A percentile compares a stretch with the other conserved stretches of the same genome.
These are phyloP conservation scores for Pythium aquatile DNA, from an alignment of 352 stramenopile genomes.

Conservation along the genomic window DNA sequence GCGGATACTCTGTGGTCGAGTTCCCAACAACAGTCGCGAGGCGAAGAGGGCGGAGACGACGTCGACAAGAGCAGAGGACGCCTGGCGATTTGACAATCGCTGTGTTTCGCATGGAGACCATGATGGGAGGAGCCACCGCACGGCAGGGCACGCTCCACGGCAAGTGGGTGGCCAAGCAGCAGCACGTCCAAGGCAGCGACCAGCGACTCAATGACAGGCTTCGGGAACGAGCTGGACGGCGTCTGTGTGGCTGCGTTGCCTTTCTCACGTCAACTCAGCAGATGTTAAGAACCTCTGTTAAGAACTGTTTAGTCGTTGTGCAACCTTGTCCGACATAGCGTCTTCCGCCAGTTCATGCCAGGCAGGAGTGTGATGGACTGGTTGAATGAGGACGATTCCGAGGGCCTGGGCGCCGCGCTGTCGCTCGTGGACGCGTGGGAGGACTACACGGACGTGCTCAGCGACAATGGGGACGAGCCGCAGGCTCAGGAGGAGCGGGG, in stretches of 20 bases:
- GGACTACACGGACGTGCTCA: background rate
- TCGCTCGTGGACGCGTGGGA: background rate
- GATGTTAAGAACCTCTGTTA: too few species aligned
- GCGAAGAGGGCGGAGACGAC: background rate
- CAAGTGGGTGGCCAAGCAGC: conserved; percentile 8
- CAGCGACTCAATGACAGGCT: conserved; percentile 2
- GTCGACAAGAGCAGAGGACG: background rate
- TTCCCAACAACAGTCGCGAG: background rate
- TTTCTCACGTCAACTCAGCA: too few species aligned
- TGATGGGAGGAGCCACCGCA: background rate
- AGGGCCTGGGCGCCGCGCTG: background rate
- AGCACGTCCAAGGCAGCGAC: background rate
- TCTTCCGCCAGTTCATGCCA: too few species aligned
- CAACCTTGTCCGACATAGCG: too few species aligned
- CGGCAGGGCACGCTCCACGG: conserved; percentile 10
- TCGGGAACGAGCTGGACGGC: conserved; percentile 14
- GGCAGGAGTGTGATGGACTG: background rate
- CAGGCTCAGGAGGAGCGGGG: background rate
- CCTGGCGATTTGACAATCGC: background rate
- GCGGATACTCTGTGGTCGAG: background rate
- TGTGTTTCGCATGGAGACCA: background rate
- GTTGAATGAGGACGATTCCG: background rate
- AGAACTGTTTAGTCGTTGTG: too few species aligned
- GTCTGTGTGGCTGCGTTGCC: conserved; percentile 3
- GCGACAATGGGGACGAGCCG: background rate